Base-by-base conservation (phyloP, 306 rosid genomes). In the Castanea mollissima region DNA sequence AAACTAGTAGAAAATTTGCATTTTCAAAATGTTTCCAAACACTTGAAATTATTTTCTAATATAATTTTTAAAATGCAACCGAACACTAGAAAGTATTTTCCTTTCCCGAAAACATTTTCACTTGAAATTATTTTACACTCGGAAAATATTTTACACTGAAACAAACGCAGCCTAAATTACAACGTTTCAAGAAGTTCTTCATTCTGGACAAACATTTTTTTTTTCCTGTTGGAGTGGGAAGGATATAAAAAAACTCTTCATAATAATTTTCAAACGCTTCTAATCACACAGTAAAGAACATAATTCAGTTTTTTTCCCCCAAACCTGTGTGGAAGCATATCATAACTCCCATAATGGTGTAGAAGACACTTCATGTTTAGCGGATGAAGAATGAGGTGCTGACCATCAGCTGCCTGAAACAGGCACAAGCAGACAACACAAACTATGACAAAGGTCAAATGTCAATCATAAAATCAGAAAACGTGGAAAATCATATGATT, bases 321-420 rank as follows among this genome's bases (percentile, higher is more conserved):
- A 80, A 75, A 95, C 99, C 99, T 92, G 85, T 81, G 85, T 4
- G 99, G 99, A 76, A 95, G 94, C 84, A 83, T 85, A 81, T 89
- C 92, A 76, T 90, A 91, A 76, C 92, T 83, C 82, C 94, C 97
- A 82, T 84, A 90, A 83, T 92, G 92, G 62, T 90, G 92, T 78
- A 95, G 87, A 78, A 95, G 92, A 83, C 98, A 92, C 86, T 91
- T 95, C 91, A 90, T 85, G 85, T 91, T 90, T 84, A 95, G 79
- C 13, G 99, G 91, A 91, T 95, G 98, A 83, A 95, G 94, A 89
- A 95, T 95, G 85, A 95, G 79, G 85, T 87, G 96, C 86, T 95
- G 99, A 80, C 99, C 99, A 90, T 95, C 99, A 35, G 89, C 84
- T 23, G 96, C 99, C 99, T 95, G 90, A 82, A 82, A 91, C 62